These are phyloP conservation scores for Wallacemonas collosoma DNA, from an alignment of 208 protist species.

Conservation along the genomic window DNA sequence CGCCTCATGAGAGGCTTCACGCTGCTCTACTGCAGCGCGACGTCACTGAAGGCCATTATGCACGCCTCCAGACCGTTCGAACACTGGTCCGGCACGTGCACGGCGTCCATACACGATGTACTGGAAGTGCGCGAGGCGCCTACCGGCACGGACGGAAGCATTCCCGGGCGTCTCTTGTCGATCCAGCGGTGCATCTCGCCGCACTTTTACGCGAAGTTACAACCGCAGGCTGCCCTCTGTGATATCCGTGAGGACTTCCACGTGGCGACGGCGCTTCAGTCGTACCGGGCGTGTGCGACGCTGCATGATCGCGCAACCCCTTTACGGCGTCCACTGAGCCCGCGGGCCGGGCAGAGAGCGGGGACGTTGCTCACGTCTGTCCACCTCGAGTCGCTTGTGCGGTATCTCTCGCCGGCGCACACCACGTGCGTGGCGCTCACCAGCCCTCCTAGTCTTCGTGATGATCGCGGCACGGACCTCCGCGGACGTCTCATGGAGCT, in stretches of 20 bases:
- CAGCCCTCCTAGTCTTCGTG: constrained; percentile 48
- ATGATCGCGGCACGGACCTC: constrained; percentile 39
- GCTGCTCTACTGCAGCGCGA: constrained; percentile 48
- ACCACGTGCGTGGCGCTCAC: constrained; percentile 47
- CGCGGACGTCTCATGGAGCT: constrained; percentile 46
- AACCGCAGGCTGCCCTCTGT: constrained; percentile 7
- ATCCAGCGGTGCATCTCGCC: constrained; percentile 36
- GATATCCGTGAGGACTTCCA: constrained; percentile 64
- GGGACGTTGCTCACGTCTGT: constrained; percentile 33
- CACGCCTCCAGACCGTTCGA: constrained; percentile 6
- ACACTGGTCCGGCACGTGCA: constrained; percentile 16
- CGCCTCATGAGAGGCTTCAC: constrained; percentile 57
- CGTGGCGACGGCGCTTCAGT: constrained; percentile 68
- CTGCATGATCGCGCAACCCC: constrained; percentile 15
- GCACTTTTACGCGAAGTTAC: constrained; percentile 23
- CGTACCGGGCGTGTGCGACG: constrained; percentile 54
- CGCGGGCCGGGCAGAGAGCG: constrained; percentile 9
- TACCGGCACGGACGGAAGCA: neutral
- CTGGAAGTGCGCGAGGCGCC: constrained; percentile 28
- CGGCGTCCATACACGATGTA: constrained; percentile 55
- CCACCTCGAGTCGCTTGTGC: constrained; percentile 57
- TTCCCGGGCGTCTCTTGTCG: constrained; percentile 22
- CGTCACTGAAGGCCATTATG: constrained; percentile 50
- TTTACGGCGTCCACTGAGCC: neutral
- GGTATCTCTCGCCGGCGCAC: constrained; percentile 42